Conservation (phyloP, 2,329 filamentous ascomycete species). For the Aphanoascus verrucosus region DNA sequence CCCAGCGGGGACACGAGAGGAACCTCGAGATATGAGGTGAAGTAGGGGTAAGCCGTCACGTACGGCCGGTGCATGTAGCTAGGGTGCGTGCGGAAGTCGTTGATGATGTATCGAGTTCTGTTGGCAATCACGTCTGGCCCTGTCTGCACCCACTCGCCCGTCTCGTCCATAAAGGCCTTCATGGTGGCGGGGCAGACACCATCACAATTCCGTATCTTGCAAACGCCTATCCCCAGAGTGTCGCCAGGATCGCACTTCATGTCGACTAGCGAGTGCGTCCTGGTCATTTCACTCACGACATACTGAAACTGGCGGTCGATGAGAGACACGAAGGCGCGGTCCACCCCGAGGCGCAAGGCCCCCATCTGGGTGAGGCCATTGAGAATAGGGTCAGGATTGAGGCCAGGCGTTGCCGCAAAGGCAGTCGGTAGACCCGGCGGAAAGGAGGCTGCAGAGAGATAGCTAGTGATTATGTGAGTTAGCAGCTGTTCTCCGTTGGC, state of each 20-base stretch:
- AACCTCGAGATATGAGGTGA: constrained; percentile 45
- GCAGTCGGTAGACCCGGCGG: too few relatives aligned
- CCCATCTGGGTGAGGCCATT: constrained; percentile 24
- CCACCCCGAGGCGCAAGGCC: constrained; percentile 18
- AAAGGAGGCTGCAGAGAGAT: too few relatives aligned
- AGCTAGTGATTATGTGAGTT: too few relatives aligned
- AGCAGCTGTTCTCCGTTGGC: too few relatives aligned
- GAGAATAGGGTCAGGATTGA: constrained; percentile 16
- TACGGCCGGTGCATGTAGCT: constrained; percentile 22
- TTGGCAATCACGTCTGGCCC: constrained; percentile 8
- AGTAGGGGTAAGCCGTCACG: constrained; percentile 21
- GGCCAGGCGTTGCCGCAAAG: background rate
- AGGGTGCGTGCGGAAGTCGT: constrained; percentile 28
- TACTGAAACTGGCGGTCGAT: constrained; percentile 21
- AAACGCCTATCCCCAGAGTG: background rate
- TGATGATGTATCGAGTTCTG: constrained; percentile 19
- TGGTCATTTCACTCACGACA: constrained; percentile 23
- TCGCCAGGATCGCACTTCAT: constrained; percentile 11
- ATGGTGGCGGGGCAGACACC: constrained; percentile 16
- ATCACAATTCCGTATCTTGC: constrained; percentile 12
- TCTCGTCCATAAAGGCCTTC: background rate
- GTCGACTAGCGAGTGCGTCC: constrained; percentile 15
- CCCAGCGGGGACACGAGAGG: constrained; percentile 48
- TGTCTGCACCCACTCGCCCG: background rate
- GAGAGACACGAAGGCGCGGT: constrained; percentile 22